Evolutionary conservation across 371 early-diverging fungal genomes (phyloP).

Genomic region (Mucor irregularis): DNA sequence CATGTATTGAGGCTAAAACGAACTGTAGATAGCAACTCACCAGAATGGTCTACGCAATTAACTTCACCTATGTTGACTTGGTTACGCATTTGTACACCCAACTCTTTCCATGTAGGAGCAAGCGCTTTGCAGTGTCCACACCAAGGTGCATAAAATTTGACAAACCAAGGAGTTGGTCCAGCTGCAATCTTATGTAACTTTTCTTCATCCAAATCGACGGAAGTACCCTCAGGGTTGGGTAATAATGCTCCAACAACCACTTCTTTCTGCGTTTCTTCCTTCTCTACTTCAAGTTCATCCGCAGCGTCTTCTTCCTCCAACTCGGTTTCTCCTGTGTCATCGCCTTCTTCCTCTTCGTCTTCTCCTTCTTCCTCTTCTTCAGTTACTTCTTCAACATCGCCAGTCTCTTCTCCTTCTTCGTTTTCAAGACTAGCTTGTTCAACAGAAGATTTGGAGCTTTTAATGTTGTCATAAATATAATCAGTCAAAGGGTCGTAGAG

Average conservation of each 20-base stretch:
- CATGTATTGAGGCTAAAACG: neutral
- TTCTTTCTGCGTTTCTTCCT: neutral
- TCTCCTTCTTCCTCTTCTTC: neutral
- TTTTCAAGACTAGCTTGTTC: neutral
- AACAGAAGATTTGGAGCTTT: neutral
- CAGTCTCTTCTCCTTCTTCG: constrained; percentile 4
- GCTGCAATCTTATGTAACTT: constrained; percentile 19
- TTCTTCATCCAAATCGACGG: constrained; percentile 26
- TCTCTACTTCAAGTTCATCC: neutral
- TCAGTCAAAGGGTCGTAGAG: constrained; percentile 22
- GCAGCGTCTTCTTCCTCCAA: neutral
- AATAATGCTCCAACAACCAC: neutral
- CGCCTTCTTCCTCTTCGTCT: constrained; percentile 1
- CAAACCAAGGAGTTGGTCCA: constrained; percentile 57
- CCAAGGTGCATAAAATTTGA: constrained; percentile 89
- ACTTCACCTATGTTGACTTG: constrained; percentile 81
- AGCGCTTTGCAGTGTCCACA: constrained; percentile 84
- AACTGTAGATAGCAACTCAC: constrained; percentile 30
- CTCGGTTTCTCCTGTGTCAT: too few relatives aligned
- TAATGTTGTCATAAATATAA: constrained; percentile 28
- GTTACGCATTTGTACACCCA: constrained; percentile 65
- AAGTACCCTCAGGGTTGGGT: constrained; percentile 35
- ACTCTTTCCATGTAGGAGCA: constrained; percentile 75
- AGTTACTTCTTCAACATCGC: neutral
- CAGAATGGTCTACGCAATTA: constrained; percentile 70